Conservation (phyloP, 2,329 filamentous ascomycete genomes). For the Coniella vitis region DNA sequence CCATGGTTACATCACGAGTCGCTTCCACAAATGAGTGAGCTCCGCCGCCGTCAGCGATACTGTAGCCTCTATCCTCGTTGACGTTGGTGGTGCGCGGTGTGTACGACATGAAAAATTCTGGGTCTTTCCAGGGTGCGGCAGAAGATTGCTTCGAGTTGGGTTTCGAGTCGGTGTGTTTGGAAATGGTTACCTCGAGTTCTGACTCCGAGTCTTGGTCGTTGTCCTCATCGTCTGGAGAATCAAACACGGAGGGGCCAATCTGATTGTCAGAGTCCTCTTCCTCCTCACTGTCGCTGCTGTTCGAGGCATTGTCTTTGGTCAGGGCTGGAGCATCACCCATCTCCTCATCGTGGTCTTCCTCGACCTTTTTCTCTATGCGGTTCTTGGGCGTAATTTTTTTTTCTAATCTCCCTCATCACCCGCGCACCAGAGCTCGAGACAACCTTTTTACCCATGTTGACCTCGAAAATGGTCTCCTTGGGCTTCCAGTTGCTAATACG, state of each 20-base stretch:
- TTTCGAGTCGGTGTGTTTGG: slow-evolving; percentile 46
- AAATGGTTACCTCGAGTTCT: slow-evolving; percentile 65
- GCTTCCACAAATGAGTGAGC: slow-evolving; percentile 73
- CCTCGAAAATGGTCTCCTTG: slow-evolving; percentile 92
- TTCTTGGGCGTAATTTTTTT: slow-evolving; percentile 59
- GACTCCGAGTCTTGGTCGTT: slow-evolving; percentile 53
- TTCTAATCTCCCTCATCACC: slow-evolving; percentile 66
- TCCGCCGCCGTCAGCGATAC: slow-evolving; percentile 71
- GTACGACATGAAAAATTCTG: slow-evolving; percentile 95
- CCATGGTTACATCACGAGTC: slow-evolving; percentile 84
- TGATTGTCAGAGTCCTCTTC: slow-evolving; percentile 31
- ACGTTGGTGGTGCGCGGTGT: slow-evolving; percentile 72
- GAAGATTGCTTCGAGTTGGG: slow-evolving; percentile 39
- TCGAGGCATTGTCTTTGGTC: slow-evolving; percentile 16
- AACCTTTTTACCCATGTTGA: slow-evolving; percentile 65
- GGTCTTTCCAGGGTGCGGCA: slow-evolving; percentile 64
- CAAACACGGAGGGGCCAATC: slow-evolving; percentile 27
- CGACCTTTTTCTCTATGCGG: slow-evolving; percentile 33
- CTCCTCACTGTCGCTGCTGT: slow-evolving; percentile 21
- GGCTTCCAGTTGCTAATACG: slow-evolving; percentile 84
- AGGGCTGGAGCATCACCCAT: slow-evolving; percentile 25
- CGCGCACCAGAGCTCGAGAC: slow-evolving; percentile 60
- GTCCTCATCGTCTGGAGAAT: slow-evolving; percentile 43
- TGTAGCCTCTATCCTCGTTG: slow-evolving; percentile 87
- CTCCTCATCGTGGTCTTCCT: slow-evolving; percentile 27